Evolutionary conservation across 352 stramenopile genomes (phyloP).

Genomic region (Phytophthora palmivora): DNA sequence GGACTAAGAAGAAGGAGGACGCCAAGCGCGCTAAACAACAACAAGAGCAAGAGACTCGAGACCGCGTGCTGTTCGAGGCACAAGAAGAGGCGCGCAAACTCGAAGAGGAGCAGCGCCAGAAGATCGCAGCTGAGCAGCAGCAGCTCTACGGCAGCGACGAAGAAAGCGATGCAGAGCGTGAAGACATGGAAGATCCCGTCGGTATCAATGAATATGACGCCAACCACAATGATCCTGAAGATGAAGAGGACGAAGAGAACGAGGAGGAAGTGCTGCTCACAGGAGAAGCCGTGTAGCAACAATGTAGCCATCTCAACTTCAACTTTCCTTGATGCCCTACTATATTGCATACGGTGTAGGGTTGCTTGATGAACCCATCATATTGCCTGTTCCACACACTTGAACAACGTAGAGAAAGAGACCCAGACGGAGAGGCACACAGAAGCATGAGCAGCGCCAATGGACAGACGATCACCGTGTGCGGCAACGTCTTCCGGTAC

Average conservation of each 20-base stretch:
- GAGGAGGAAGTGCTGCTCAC: slow-evolving; percentile 20
- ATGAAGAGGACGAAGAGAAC: slow-evolving; percentile 28
- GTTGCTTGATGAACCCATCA: slow-evolving; percentile 8
- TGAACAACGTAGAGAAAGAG: slow-evolving; percentile 27
- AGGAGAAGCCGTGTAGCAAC: background rate
- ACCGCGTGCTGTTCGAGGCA: slow-evolving; percentile 40
- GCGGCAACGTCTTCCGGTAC: slow-evolving; percentile 83
- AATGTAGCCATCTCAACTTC: slow-evolving; percentile 31
- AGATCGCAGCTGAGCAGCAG: slow-evolving; percentile 46
- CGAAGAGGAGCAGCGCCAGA: slow-evolving; percentile 52
- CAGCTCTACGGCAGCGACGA: slow-evolving; percentile 47
- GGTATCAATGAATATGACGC: slow-evolving; percentile 30
- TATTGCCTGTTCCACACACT: slow-evolving; percentile 17
- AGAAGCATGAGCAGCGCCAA: slow-evolving; percentile 63
- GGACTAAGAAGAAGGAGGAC: slow-evolving; percentile 36
- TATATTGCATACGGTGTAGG: slow-evolving; percentile 24
- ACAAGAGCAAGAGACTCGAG: slow-evolving; percentile 41
- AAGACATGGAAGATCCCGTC: slow-evolving; percentile 30
- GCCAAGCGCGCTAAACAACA: slow-evolving; percentile 40
- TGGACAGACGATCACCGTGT: slow-evolving; percentile 81
- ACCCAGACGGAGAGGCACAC: slow-evolving; percentile 24
- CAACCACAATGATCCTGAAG: slow-evolving; percentile 15
- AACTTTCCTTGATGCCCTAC: slow-evolving; percentile 28
- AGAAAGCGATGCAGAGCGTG: slow-evolving; percentile 39
- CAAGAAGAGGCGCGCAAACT: slow-evolving; percentile 45